Conservation (phyloP, 177 flowering plant species). For the Vitis hybrid region DNA sequence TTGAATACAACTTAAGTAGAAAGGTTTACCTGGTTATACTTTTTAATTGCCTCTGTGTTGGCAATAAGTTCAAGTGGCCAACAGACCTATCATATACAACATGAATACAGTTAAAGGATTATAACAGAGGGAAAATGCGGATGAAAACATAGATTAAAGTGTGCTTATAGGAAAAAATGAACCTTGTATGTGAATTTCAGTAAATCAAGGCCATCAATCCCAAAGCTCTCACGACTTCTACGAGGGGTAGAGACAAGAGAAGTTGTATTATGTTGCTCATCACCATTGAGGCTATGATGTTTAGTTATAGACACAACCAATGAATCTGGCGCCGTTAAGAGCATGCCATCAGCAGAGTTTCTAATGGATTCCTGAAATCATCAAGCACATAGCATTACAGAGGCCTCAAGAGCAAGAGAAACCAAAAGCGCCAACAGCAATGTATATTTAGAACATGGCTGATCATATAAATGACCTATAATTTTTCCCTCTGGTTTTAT, state of each 20-base stretch:
- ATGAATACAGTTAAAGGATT: background rate
- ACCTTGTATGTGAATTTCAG: slow-evolving; percentile 89
- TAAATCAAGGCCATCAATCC: slow-evolving; percentile 75
- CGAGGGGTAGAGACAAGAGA: slow-evolving; percentile 42
- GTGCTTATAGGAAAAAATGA: background rate
- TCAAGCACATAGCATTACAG: slow-evolving; percentile 7
- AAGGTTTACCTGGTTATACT: slow-evolving; percentile 84
- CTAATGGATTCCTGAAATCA: slow-evolving; percentile 79
- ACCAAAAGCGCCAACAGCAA: background rate
- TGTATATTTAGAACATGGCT: too few relatives aligned
- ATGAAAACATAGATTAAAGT: background rate
- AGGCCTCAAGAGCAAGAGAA: background rate
- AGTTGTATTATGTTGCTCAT: slow-evolving; percentile 33
- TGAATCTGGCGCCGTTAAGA: slow-evolving; percentile 77
- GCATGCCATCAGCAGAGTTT: slow-evolving; percentile 83
- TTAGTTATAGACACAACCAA: slow-evolving; percentile 70
- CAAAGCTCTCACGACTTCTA: slow-evolving; percentile 48
- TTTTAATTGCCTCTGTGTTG: slow-evolving; percentile 77
- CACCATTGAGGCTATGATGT: slow-evolving; percentile 29
- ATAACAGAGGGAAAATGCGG: background rate
- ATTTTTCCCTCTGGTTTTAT: too few relatives aligned
- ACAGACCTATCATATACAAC: slow-evolving; percentile 56
- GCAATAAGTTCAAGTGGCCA: slow-evolving; percentile 99
- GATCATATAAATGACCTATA: too few relatives aligned
- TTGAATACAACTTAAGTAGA: background rate